Evolutionary conservation across 176 grass and related monocot species (phyloP).

Genomic region (Juncus inflexus): DNA sequence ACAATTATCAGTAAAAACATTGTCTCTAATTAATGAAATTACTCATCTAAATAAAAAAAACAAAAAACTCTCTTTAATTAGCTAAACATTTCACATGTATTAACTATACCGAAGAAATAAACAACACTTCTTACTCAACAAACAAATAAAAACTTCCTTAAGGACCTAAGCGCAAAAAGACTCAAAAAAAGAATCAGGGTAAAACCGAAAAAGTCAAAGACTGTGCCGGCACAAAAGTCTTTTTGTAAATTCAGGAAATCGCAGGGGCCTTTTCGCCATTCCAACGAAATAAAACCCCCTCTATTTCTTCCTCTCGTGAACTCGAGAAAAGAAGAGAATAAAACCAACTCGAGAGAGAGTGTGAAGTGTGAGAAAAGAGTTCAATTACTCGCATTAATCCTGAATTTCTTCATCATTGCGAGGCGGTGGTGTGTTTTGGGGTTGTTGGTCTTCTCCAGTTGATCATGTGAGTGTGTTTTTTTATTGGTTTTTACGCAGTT

Average conservation of each 20-base stretch:
- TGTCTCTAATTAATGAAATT: no score
- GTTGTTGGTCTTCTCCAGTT: neutral
- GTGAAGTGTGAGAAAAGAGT: conserved; percentile 4
- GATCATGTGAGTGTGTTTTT: neutral
- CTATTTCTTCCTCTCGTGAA: conserved; percentile 22
- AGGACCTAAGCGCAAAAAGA: conserved; percentile 3
- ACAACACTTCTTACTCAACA: no score
- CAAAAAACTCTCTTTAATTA: no score
- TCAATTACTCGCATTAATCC: conserved; percentile 7
- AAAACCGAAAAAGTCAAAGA: conserved; percentile 23
- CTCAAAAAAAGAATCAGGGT: neutral
- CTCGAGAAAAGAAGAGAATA: conserved; percentile 23
- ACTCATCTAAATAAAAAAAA: no score
- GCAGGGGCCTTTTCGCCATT: conserved; percentile 10
- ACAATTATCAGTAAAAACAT: no score
- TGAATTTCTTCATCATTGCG: no score
- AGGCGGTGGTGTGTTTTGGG: neutral
- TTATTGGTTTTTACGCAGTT: neutral
- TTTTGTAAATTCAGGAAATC: neutral
- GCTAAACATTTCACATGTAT: no score
- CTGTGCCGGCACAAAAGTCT: conserved; percentile 6
- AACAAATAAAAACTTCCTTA: neutral
- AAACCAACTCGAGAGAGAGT: neutral
- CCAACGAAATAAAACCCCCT: conserved; percentile 16
- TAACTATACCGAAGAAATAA: no score